These are phyloP conservation scores for Cudoniella acicularis DNA, from an alignment of 495 filamentous ascomycete genomes.

Conservation along the genomic window DNA sequence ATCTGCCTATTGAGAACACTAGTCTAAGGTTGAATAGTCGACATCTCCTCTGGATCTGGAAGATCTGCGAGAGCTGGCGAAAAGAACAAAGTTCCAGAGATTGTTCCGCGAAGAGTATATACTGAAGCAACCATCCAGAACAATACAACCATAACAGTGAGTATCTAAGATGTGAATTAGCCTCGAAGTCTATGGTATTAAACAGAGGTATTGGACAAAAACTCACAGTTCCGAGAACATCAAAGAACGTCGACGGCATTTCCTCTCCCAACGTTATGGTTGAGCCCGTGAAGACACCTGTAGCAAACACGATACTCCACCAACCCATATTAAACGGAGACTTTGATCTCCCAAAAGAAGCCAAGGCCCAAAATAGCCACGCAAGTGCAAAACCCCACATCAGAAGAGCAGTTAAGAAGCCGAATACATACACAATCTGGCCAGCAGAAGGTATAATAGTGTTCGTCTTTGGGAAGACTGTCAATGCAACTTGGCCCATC, in stretches of 20 bases:
- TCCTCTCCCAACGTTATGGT: constrained; percentile 47
- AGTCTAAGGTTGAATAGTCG: not conserved
- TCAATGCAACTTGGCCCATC: constrained; percentile 47
- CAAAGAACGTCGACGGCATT: constrained; percentile 49
- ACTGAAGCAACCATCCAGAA: constrained; percentile 46
- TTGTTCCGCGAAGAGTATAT: constrained; percentile 5
- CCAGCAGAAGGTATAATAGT: constrained; percentile 42
- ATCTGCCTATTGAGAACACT: too few relatives aligned
- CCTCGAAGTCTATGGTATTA: not conserved
- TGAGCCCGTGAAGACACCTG: constrained; percentile 48
- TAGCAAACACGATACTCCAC: constrained; percentile 62
- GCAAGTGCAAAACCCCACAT: constrained; percentile 58
- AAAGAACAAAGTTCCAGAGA: constrained; percentile 14
- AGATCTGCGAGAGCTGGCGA: constrained; percentile 2
- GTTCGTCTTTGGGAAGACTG: constrained; percentile 44
- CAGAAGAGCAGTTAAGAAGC: constrained; percentile 48
- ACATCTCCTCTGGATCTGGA: not conserved
- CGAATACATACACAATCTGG: constrained; percentile 48
- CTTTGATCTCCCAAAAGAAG: constrained; percentile 19
- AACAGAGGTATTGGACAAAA: not conserved
- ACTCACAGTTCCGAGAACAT: constrained; percentile 47
- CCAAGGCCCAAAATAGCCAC: constrained; percentile 57
- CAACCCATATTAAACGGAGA: constrained; percentile 62
- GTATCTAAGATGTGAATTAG: constrained; percentile 32
- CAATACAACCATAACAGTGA: constrained; percentile 42